Evolutionary conservation across 176 grass and related monocot genomes (phyloP).

Genomic region (Elymus sibiricus): DNA sequence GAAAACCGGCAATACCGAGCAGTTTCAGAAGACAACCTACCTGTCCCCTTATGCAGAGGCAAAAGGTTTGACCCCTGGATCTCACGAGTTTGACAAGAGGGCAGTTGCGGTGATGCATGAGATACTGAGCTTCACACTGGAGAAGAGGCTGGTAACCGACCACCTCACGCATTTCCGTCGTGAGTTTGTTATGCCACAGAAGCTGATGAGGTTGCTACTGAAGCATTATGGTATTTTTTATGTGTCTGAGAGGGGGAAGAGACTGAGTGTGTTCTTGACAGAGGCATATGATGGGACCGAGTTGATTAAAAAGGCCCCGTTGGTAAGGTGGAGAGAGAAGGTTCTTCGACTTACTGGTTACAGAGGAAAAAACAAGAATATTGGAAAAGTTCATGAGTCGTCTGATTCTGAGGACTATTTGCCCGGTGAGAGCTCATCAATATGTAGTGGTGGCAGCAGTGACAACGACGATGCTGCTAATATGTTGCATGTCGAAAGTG

Average conservation of each 20-base stretch:
- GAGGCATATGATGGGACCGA: conserved; percentile 77
- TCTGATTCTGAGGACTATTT: conserved; percentile 36
- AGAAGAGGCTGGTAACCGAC: conserved; percentile 86
- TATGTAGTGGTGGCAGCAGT: background rate
- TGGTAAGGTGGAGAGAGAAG: conserved; percentile 76
- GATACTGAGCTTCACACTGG: conserved; percentile 78
- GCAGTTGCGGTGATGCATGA: conserved; percentile 85
- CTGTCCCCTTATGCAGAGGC: conserved; percentile 79
- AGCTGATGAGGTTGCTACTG: conserved; percentile 76
- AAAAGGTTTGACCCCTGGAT: conserved; percentile 51
- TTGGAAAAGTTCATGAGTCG: conserved; percentile 20
- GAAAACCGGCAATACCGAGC: conserved; percentile 45
- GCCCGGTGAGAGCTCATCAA: background rate
- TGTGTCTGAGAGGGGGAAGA: conserved; percentile 81
- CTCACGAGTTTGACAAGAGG: conserved; percentile 80
- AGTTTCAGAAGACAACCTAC: conserved; percentile 63
- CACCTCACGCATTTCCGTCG: conserved; percentile 77
- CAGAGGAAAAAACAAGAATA: conserved; percentile 63
- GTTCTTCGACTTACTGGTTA: conserved; percentile 62
- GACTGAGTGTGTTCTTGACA: conserved; percentile 71
- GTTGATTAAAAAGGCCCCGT: conserved; percentile 52
- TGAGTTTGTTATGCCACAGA: conserved; percentile 95
- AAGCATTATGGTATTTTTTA: conserved; percentile 94
- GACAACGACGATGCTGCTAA: background rate
- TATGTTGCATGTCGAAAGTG: background rate